Evolutionary conservation across 108 stramenopile species (phyloP), one percentile per base, ranked within the genome.

Genomic region (Skeletonema marinoi): DNA sequence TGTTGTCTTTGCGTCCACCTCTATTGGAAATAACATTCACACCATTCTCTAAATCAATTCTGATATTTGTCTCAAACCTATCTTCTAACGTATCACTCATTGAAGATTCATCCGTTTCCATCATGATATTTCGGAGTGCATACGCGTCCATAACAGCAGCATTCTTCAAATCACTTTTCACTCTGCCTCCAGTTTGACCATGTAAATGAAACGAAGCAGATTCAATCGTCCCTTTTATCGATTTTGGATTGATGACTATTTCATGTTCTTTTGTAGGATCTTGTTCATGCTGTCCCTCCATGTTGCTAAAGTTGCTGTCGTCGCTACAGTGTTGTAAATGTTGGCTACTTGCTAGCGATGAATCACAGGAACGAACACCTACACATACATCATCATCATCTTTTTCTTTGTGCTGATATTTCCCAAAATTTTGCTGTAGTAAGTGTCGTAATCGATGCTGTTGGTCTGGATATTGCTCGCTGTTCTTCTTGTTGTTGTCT

Each of bases 141-240:
- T 65, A 32, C n/a, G 58, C 36, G 50, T 78, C 59, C 66, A 71
- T 78, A 16, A 71, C 77, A 2, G 64, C 62, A 12, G 63, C 42
- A 71, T 78, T 71, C n/a, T 56, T 66, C 0, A 41, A 41, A 19
- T 32, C 30, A 58, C 65, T 71, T 44, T 41, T 21, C 31, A 32
- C 32, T 25, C 78, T 62, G 0, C 78, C 78, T 38, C 78, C 78
- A 16, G 58, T 66, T 56, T 72, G 78, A 25, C 25, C 39, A 11
- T 41, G 39, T 41, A 41, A 2, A 41, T 41, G 39, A 41, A 41
- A 41, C 11, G 39, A 41, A 0, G 39, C 39, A 11, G 39, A 41
- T 41, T 41, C 39, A 12, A 41, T 41, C 2, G 39, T 41, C 39
- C 39, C 39, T 12, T 41, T 2, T 11, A 41, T 41, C 3, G 39